Evolutionary conservation across 306 rosid species (phyloP), one percentile per base, ranked within the genome.

Genomic region (Hylodesmum podocarpum): DNA sequence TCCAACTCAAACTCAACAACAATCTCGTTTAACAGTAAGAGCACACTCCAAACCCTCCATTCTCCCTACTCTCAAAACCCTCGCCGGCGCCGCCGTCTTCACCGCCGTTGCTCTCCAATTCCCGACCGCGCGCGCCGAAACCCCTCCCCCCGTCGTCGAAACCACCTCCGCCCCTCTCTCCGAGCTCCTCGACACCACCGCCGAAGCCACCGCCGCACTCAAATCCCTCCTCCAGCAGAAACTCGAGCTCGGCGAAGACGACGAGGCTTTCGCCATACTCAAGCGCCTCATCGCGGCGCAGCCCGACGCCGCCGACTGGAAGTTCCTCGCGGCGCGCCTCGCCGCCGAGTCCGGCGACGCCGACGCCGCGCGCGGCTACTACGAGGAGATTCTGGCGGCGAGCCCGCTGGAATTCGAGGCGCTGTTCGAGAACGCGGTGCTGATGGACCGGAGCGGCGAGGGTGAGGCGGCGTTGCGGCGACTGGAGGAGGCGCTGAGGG

Each of bases 401-500:
- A 83, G 86, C 64, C 97, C 98, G 3, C 37, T 92, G 3, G 86
- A 89, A 0, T 92, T 89, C 29, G 98, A 94, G 81, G 97, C 95
- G 1, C 72, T 92, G 75, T 94, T 94, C 21, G 98, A 92, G 78
- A 94, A 94, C 28, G 93, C 97, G 5, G 50, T 92, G 76, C 75
- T 94, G 27, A 87, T 94, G 97, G 98, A 94, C 77, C 90, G 92
- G 33, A 62, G 70, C n/a, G 97, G 96, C 70, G 91, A 92, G 75
- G 90, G 95, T 1, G 93, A 87, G 57, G 88, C 87, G 0, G 95
- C 87, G 66, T 58, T 90, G n/a, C 62, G 70, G 75, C 84, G 90
- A 36, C 74, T 94, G 29, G 91, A 90, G 78, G 95, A 82, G 78
- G 97, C 96, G 28, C 55, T 92, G 81, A 80, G 64, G 43, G 73